Evolutionary conservation across 805 yeast species (phyloP).

Genomic region (Schwanniomyces yamadae): DNA sequence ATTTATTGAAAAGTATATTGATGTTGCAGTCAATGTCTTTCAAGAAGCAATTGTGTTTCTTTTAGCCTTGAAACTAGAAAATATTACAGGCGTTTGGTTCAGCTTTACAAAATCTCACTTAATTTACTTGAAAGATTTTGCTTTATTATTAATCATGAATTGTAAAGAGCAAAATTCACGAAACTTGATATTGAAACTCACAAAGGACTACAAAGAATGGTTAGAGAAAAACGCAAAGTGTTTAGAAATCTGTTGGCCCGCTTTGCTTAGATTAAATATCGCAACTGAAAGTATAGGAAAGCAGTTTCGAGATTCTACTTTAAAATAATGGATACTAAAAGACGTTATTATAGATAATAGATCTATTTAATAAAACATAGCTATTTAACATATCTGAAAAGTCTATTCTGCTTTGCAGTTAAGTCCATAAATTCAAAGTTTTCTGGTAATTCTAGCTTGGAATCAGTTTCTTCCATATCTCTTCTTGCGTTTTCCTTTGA

Average conservation of each 20-base stretch:
- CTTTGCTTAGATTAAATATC: not conserved
- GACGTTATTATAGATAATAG: not conserved
- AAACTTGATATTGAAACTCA: not conserved
- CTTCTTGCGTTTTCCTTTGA: slow-evolving; percentile 14
- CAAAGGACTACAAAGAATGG: not conserved
- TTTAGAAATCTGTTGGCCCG: not conserved
- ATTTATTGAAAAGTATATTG: not conserved
- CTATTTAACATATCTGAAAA: slow-evolving; percentile 36
- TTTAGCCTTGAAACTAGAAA: not conserved
- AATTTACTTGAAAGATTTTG: not conserved
- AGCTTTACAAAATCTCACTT: not conserved
- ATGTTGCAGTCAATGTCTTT: not conserved
- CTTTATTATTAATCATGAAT: not conserved
- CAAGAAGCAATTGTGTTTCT: not conserved
- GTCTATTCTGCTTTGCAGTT: slow-evolving; percentile 54
- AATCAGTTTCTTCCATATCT: slow-evolving; percentile 15
- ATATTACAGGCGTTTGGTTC: not conserved
- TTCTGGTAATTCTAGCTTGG: slow-evolving; percentile 24
- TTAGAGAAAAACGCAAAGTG: not conserved
- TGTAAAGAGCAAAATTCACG: not conserved
- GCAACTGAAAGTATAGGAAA: not conserved
- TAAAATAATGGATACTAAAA: not conserved
- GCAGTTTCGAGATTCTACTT: not conserved
- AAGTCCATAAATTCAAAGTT: slow-evolving; percentile 50
- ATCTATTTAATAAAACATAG: not conserved